These are phyloP conservation scores for Suillus placidus DNA, from an alignment of 768 basidiomycete genomes.

Conservation along the genomic window DNA sequence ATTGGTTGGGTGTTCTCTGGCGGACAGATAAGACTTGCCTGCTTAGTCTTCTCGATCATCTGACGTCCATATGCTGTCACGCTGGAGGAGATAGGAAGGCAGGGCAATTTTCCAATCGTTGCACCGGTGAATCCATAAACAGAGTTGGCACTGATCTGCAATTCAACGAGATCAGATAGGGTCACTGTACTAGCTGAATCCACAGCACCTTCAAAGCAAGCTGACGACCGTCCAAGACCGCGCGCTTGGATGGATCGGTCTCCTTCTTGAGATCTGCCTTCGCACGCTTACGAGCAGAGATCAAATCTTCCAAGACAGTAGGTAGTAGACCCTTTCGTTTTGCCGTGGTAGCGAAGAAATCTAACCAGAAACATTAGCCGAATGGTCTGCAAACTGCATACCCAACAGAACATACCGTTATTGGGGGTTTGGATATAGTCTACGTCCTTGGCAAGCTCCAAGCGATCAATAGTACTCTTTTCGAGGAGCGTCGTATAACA, in stretches of 20 bases:
- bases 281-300: constrained; percentile 90
- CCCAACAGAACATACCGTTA: constrained; percentile 60
- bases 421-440: constrained; percentile 97
- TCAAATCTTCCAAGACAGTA: constrained; percentile 89
- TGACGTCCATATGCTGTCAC: constrained; percentile 95
- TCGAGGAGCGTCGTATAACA: constrained; percentile 98
- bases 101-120: constrained; percentile 95
- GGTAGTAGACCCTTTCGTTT: constrained; percentile 89
- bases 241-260: constrained; percentile 95
- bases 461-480: constrained; percentile 71
- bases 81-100: constrained; percentile 94
- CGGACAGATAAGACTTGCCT: constrained; percentile 44
- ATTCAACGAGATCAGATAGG: constrained; percentile 1
- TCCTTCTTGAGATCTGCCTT: constrained; percentile 97
- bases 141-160: constrained; percentile 95
- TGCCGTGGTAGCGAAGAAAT: constrained; percentile 76
- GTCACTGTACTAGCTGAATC: not conserved
- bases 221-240: constrained; percentile 96
- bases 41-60: constrained; percentile 98
- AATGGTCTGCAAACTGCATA: not conserved
- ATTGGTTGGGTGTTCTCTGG: constrained; percentile 6
- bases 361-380: constrained; percentile 42
- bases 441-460: constrained; percentile 76
- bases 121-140: constrained; percentile 99
- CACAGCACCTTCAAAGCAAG: constrained; percentile 83